A percentile compares a stretch with the other conserved stretches of the same genome.
These are phyloP conservation scores for Yamadazyma atlantica DNA, from an alignment of 1,139 yeast genomes.

Conservation along the genomic window DNA sequence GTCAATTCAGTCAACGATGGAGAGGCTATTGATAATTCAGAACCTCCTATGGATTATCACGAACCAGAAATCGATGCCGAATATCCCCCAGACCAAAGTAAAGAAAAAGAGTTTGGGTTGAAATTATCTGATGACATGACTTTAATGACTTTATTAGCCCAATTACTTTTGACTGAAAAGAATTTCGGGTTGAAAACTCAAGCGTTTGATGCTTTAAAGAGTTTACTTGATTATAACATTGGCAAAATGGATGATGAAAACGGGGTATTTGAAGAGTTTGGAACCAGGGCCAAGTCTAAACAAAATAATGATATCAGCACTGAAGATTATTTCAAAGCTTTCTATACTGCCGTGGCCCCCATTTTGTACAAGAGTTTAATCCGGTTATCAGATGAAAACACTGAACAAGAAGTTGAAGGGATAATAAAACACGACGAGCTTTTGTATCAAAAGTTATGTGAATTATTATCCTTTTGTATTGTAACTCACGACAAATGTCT, in stretches of 20 bases:
- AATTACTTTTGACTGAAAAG: slow-evolving; percentile 60
- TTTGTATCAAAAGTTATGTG: slow-evolving; percentile 67
- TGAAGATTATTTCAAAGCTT: slow-evolving; percentile 54
- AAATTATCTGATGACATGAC: slow-evolving; percentile 59
- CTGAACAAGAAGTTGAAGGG: slow-evolving; percentile 9
- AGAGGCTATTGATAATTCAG: slow-evolving; percentile 35
- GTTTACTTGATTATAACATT: slow-evolving; percentile 62
- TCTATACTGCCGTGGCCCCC: slow-evolving; percentile 64
- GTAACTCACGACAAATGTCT: slow-evolving; percentile 57
- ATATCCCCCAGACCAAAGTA: slow-evolving; percentile 8
- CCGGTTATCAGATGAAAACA: slow-evolving; percentile 19
- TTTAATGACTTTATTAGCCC: slow-evolving; percentile 57
- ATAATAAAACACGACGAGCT: slow-evolving; percentile 30
- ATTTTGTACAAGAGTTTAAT: slow-evolving; percentile 54
- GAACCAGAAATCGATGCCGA: slow-evolving; percentile 4
- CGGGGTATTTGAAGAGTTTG: slow-evolving; percentile 28
- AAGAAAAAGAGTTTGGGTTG: slow-evolving; percentile 23
- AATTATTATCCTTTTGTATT: slow-evolving; percentile 64
- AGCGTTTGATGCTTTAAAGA: slow-evolving; percentile 78
- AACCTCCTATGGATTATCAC: slow-evolving; percentile 23
- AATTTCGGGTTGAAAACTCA: slow-evolving; percentile 78
- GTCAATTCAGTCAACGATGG: slow-evolving; percentile 47
- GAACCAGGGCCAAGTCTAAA: slow-evolving; percentile 22
- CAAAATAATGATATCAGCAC: slow-evolving; percentile 36
- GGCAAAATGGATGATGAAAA: slow-evolving; percentile 18